Conservation (phyloP, 1,139 yeast genomes). For the Nematodospora anomalae region DNA sequence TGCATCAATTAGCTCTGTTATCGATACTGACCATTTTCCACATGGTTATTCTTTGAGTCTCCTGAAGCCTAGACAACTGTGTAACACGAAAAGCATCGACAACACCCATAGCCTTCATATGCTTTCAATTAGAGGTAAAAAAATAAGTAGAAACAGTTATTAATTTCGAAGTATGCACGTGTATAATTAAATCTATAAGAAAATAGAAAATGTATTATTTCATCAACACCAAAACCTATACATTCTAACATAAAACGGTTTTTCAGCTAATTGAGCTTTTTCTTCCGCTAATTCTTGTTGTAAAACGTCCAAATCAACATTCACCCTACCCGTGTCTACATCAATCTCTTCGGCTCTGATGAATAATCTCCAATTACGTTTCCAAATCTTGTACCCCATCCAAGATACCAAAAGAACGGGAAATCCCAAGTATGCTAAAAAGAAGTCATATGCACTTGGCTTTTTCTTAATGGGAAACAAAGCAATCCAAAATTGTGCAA, state of each 20-base stretch:
- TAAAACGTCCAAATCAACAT: constrained; percentile 41
- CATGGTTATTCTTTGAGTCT: no score
- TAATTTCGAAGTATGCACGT: no score
- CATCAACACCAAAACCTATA: constrained; percentile 34
- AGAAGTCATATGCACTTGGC: constrained; percentile 37
- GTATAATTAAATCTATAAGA: no score
- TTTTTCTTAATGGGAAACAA: constrained; percentile 37
- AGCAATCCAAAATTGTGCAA: constrained; percentile 46
- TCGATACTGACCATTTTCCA: no score
- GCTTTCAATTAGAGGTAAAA: no score
- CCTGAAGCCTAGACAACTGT: no score
- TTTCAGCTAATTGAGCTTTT: constrained; percentile 31
- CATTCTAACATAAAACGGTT: constrained; percentile 29
- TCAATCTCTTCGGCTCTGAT: constrained; percentile 41
- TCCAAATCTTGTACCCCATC: constrained; percentile 41
- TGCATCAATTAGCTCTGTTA: no score
- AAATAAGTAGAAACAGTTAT: no score
- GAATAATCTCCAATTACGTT: constrained; percentile 32
- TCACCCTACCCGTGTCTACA: constrained; percentile 42
- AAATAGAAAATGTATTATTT: not conserved
- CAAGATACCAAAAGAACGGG: constrained; percentile 35
- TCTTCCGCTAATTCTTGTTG: constrained; percentile 45
- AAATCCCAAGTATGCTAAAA: constrained; percentile 38
- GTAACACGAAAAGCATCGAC: no score
- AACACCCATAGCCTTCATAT: no score